These are phyloP conservation scores for Rauvolfia tetraphylla DNA, from an alignment of 257 asterid species.

Conservation along the genomic window DNA sequence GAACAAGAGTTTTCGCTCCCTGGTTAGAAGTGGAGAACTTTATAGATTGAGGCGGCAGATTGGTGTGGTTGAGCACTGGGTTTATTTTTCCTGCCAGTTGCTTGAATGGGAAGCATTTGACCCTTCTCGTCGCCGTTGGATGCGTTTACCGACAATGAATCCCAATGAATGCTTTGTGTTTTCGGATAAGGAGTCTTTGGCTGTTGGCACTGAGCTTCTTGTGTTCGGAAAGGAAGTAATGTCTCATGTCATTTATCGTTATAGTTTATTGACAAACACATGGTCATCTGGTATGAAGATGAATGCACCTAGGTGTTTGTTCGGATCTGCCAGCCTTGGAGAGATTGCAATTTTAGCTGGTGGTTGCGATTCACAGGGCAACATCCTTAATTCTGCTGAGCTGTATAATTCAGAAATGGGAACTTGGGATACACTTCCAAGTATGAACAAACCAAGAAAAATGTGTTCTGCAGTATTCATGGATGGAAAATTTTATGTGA, in stretches of 20 bases:
- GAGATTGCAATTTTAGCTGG: conserved; percentile 89
- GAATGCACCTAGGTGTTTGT: conserved; percentile 75
- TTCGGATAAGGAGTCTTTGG: conserved; percentile 89
- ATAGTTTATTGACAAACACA: conserved; percentile 72
- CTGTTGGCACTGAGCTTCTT: conserved; percentile 95
- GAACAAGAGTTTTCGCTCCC: conserved; percentile 63
- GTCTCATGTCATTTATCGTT: conserved; percentile 68
- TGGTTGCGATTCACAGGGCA: conserved; percentile 62
- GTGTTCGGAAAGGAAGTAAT: conserved; percentile 73
- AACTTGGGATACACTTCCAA: conserved; percentile 59
- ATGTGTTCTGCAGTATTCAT: conserved; percentile 90
- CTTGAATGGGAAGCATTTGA: conserved; percentile 99
- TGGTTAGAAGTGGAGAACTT: conserved; percentile 67
- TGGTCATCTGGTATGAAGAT: conserved; percentile 86
- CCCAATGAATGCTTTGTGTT: conserved; percentile 65
- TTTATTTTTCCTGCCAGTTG: conserved; percentile 84
- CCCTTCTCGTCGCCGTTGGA: conserved; percentile 83
- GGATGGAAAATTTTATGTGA: conserved; percentile 64
- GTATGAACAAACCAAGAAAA: conserved; percentile 70
- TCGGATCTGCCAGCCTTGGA: conserved; percentile 86
- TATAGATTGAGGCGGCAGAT: conserved; percentile 56
- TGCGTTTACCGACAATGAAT: conserved; percentile 73
- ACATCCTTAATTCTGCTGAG: conserved; percentile 58
- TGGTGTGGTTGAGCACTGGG: conserved; percentile 89
- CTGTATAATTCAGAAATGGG: conserved; percentile 44